These are phyloP conservation scores for Solanum clarkiae DNA, from an alignment of 257 asterid species.

Conservation along the genomic window DNA sequence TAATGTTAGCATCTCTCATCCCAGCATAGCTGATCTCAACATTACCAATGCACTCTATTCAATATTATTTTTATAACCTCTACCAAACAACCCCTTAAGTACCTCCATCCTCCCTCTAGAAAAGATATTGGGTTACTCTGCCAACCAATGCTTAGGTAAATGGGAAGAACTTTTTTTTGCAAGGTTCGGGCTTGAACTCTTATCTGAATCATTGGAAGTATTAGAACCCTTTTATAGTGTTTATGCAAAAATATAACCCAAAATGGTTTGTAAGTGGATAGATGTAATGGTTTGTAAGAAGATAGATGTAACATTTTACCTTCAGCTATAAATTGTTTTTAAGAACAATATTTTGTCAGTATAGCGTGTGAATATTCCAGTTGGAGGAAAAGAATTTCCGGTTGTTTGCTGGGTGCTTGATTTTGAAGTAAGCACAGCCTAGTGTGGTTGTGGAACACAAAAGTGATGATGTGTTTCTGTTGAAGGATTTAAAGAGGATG, in stretches of 20 bases:
- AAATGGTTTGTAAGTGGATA: background rate
- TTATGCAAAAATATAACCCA: background rate
- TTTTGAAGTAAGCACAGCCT: background rate
- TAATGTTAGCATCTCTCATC: no score
- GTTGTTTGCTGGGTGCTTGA: background rate
- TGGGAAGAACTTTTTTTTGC: background rate
- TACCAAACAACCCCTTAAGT: background rate
- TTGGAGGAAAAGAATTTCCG: background rate
- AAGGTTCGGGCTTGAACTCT: background rate
- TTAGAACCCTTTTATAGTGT: background rate
- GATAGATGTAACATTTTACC: background rate
- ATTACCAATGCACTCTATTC: no score
- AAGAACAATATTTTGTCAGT: background rate
- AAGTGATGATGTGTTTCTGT: background rate
- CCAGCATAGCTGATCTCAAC: no score
- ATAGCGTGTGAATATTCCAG: background rate
- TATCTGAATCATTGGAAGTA: background rate
- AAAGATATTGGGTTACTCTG: background rate
- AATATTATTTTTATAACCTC: no score
- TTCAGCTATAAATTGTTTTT: background rate
- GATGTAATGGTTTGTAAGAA: background rate
- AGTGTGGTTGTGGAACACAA: background rate
- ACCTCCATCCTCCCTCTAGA: background rate
- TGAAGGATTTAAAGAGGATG: background rate
- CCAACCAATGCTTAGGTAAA: background rate